A percentile compares a stretch with the other conserved stretches of the same genome.
Evolutionary conservation across 2,329 filamentous ascomycete genomes (phyloP).

Genomic region (Ascochyta fabae): DNA sequence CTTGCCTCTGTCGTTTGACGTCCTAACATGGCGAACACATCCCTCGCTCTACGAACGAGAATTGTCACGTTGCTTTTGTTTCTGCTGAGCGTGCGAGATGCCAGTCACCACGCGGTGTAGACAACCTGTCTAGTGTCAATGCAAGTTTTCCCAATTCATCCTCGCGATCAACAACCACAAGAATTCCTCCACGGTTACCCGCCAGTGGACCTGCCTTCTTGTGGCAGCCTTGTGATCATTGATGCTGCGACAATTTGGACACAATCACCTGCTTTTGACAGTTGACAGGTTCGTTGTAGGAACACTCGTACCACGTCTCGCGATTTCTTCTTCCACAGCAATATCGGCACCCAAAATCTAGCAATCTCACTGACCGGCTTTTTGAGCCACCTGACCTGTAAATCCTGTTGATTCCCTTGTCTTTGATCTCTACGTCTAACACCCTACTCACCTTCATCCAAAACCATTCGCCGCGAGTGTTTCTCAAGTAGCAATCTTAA

Average conservation of each 20-base stretch:
- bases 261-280: conserved; percentile 31
- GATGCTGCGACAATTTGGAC: conserved; percentile 3
- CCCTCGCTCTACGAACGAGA: conserved; percentile 12
- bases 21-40: conserved; percentile 2
- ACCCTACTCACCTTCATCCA: neutral
- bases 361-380: neutral
- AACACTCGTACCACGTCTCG: conserved; percentile 12
- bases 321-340: conserved; percentile 2
- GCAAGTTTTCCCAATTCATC: neutral
- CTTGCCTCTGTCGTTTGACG: conserved; percentile 4
- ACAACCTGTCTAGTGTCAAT: conserved; percentile 2
- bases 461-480: conserved; percentile 6
- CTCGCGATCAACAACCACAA: neutral
- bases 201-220: conserved; percentile 2
- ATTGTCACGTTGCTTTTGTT: conserved; percentile 10
- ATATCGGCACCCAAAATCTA: neutral
- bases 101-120: conserved; percentile 8
- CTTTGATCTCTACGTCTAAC: neutral
- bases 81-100: conserved; percentile 3
- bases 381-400: conserved; percentile 20
- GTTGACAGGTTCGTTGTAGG: conserved; percentile 27
- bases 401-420: neutral
- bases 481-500: conserved; percentile 14
- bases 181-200: neutral
- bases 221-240: conserved; percentile 2